Evolutionary conservation across 306 rosid genomes (phyloP), one percentile per base, ranked within the genome.

Genomic region (Vigna trinervia): DNA sequence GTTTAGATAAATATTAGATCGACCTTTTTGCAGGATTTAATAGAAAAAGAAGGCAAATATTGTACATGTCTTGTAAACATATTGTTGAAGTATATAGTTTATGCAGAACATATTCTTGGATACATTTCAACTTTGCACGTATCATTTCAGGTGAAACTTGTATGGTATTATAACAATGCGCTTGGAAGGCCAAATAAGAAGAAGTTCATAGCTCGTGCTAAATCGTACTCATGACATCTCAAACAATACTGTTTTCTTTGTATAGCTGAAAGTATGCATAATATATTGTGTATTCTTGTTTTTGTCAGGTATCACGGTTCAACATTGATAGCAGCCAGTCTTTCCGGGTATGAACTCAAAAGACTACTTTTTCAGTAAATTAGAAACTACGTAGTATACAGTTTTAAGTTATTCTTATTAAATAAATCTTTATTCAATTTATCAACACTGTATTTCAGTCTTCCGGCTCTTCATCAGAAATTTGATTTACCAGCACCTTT

Each of bases 401-500:
- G 59, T 22, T 63, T 36, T 50, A 13, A 45, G 30, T 56, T 78
- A 32, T 71, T 66, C 32, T 2, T 41, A 57, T 36, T 3, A 66
- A 75, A 71, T 34, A 0, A 30, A 15, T 26, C 1, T 52, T 56
- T 47, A 20, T 32, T 71, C 50, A 60, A 61, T 80, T 86, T 39
- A 81, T 76, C 68, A 22, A 51, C 54, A 60, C 75, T 57, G 82
- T 39, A 73, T 84, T 65, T 62, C 85, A 95, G 99, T 32, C 96
- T 95, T 81, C 90, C 97, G 1, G 96, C 97, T 67, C 69, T 95
- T 86, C 99, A 95, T 88, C 90, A 92, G 60, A 87, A 89, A 39
- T 95, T 95, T 86, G 99, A 95, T 86, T 84, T 90, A 77, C 99
- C 99, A 30, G 97, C 87, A 78, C 98, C 99, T 46, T 95, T 95